Evolutionary conservation across 169 alveolate genomes (phyloP), one percentile per base, ranked within the genome.

Genomic region (Babesia ovis): DNA sequence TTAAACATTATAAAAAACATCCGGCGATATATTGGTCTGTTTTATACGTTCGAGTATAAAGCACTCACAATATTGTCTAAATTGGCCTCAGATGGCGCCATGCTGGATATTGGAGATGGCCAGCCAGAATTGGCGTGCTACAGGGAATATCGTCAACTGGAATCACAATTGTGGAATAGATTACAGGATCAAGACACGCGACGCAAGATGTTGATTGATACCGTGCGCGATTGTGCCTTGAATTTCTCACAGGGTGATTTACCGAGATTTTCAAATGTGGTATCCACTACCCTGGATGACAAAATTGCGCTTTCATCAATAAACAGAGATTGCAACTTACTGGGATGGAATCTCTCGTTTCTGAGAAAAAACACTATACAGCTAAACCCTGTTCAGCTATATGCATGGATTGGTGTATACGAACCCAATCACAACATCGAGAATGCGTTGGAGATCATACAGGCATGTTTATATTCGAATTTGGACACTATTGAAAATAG

Each of bases 171-270:
- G 29, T 50, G 59, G 74, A 37, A 64, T 22, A 6, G 14, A 3
- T 14, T 64, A 23, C 35, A 35, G 61, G 8, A 9, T 4, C 37
- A 20, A 14, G 54, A 43, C 14, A 8, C 62, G 4, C 51, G 61
- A 20, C 43, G 27, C 0, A 12, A 45, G 0, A 43, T 64, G 62
- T 5, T 48, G 20, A 8, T 27, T 3, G 74, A 64, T 0, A 39
- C 74, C 1, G 54, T 48, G 9, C 23, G 45, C 5, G 29, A 35
- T 22, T 14, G 62, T 2, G 61, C 74, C 4, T 8, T 64, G 4
- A 48, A 64, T 23, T 64, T 64, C 25, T 64, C 74, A 29, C 74
- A 64, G 22, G 74, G 74, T 29, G 74, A 64, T 35, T 1, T 64
- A 27, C 62, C 59, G 12, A 50, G 74, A 11, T 64, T 64, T 50